Base-by-base conservation (phyloP, 768 basidiomycete species). In the Xerocomellus amylosporus region DNA sequence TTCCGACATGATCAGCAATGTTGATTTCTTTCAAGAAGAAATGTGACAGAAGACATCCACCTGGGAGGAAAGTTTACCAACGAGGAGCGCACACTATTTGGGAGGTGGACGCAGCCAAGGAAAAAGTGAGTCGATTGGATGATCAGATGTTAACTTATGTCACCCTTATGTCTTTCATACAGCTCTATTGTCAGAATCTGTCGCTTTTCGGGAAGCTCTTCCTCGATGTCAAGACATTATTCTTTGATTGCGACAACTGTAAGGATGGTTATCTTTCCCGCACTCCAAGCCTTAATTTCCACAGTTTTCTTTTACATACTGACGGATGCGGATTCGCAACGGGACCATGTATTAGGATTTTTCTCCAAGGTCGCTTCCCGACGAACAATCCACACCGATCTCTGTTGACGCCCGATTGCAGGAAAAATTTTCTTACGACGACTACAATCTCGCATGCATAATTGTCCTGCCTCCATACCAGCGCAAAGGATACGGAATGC, bases 201-300 rank as follows among this genome's bases (percentile, higher is more conserved):
- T 89, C 93, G 17, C 78, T 98, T 8, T 98, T 98, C 65, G 96
- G 95, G 30, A 98, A 98, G 71, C 77, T 98, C n/a, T 98, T 99
- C 70, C 98, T 98, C 64, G 97, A 98, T 64, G 88, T 95, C 58
- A 99, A 99, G 73, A 96, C 95, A 12, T 74, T 95, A 15, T 95
- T 91, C 72, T 96, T 93, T 64, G 92, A 95, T 64, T 85, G 84
- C 55, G 89, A 92, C 60, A 90, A 88, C 62, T 91, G 92, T 90
- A 59, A 56, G 88, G 63, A 3, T 13, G n/a, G 4, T 5, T 50
- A 31, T 20, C 28, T 54, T 22, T 46, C 12, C 12, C 14, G 8
- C 39, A 19, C 15, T 26, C 13, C 34, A 5, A 19, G 2, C 7
- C 50, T 53, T 17, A 51, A 24, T 7, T 15, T 45, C 8, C 55